phyloP scores from a whole-genome alignment of 2,329 filamentous ascomycete genomes.

The Catunica adiposa region DNA sequence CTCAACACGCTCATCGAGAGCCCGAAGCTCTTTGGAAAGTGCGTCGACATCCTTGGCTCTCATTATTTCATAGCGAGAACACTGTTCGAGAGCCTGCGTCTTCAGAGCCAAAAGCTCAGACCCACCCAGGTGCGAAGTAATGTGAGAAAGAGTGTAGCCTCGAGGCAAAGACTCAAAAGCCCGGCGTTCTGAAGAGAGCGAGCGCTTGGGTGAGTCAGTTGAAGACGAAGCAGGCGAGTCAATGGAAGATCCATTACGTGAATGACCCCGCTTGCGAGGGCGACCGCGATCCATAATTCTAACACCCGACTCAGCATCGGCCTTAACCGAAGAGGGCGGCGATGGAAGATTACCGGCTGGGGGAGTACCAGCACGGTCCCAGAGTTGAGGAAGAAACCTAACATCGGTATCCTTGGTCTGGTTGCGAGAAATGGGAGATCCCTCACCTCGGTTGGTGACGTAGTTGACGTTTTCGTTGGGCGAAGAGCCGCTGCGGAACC shows the following conservation, averaged over 20 bases:
- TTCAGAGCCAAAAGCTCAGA: conserved; percentile 36
- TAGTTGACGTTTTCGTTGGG: conserved; percentile 7
- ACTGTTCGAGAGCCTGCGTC: conserved; percentile 45
- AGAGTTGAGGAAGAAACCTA: not conserved
- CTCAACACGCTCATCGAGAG: conserved; percentile 61
- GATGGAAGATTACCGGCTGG: conserved; percentile 4
- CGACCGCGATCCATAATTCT: conserved; percentile 45
- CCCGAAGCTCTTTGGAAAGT: conserved; percentile 56
- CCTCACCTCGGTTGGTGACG: conserved; percentile 1
- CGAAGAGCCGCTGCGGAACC: conserved; percentile 11
- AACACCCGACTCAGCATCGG: conserved; percentile 36
- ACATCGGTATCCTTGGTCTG: not conserved
- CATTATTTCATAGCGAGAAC: conserved; percentile 48
- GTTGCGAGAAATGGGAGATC: conserved; percentile 1
- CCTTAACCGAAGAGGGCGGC: not conserved
- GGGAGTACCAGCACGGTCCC: conserved; percentile 4
- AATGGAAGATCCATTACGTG: conserved; percentile 22
- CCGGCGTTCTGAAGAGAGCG: conserved; percentile 34
- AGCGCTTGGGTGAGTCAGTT: conserved; percentile 26
- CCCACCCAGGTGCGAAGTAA: conserved; percentile 28
- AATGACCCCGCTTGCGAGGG: conserved; percentile 37
- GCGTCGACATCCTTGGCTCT: conserved; percentile 43
- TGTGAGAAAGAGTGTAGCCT: conserved; percentile 40
- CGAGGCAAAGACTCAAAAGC: conserved; percentile 46
- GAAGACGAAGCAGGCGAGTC: conserved; percentile 14